Evolutionary conservation across 805 yeast species (phyloP).

Genomic region (Candida glaebosa): DNA sequence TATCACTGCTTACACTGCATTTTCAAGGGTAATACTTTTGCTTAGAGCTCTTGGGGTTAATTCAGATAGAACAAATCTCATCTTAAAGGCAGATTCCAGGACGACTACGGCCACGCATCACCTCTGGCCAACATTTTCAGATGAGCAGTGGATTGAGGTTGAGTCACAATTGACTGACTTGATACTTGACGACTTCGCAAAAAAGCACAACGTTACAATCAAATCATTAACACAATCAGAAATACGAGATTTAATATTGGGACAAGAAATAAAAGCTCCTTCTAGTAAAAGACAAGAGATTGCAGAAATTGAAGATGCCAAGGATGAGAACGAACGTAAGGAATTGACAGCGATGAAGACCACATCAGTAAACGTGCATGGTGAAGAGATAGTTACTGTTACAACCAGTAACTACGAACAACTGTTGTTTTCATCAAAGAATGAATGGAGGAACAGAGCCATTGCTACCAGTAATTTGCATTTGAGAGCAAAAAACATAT

Average conservation of each 20-base stretch:
- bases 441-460: slow-evolving; percentile 90
- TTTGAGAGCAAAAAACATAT: slow-evolving; percentile 65
- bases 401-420: slow-evolving; percentile 89
- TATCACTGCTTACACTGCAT: slow-evolving; percentile 88
- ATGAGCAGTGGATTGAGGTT: slow-evolving; percentile 89
- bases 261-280: slow-evolving; percentile 91
- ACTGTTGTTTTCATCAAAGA: slow-evolving; percentile 72
- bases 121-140: slow-evolving; percentile 87
- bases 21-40: slow-evolving; percentile 80
- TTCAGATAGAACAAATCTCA: slow-evolving; percentile 70
- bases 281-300: slow-evolving; percentile 82
- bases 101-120: slow-evolving; percentile 73
- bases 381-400: slow-evolving; percentile 92
- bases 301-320: slow-evolving; percentile 60
- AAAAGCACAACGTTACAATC: slow-evolving; percentile 79
- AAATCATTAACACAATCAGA: slow-evolving; percentile 89
- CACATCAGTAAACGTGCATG: slow-evolving; percentile 85
- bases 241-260: slow-evolving; percentile 88
- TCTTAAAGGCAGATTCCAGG: slow-evolving; percentile 71
- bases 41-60: slow-evolving; percentile 78
- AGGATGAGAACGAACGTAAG: slow-evolving; percentile 40
- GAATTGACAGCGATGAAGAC: slow-evolving; percentile 77
- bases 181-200: slow-evolving; percentile 80
- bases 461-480: slow-evolving; percentile 72
- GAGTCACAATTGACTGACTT: slow-evolving; percentile 87